These are phyloP conservation scores for Baorangia bicolor DNA, from an alignment of 768 basidiomycete species.

Conservation along the genomic window DNA sequence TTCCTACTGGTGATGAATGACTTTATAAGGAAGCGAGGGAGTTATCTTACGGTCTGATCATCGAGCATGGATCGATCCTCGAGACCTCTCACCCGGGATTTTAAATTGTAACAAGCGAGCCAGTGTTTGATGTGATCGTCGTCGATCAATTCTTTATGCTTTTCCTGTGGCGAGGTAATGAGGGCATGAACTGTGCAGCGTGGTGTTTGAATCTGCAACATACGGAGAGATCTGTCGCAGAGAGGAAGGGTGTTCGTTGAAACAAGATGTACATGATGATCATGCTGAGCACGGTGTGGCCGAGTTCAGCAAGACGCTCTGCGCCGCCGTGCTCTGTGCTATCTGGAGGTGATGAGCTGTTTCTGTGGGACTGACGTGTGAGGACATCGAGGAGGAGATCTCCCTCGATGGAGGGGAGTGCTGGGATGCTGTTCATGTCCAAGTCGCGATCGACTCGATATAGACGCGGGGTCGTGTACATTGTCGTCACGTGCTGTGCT, in stretches of 20 bases:
- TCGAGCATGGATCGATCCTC: slow-evolving; percentile 37
- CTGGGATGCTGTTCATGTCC: slow-evolving; percentile 37
- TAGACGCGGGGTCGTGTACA: no score
- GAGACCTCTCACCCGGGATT: slow-evolving; percentile 50
- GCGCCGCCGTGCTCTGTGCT: slow-evolving; percentile 53
- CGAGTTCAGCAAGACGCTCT: slow-evolving; percentile 59
- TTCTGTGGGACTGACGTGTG: slow-evolving; percentile 46
- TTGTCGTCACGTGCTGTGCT: slow-evolving; percentile 19
- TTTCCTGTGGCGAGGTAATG: slow-evolving; percentile 16
- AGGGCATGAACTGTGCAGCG: not conserved
- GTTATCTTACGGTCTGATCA: slow-evolving; percentile 34
- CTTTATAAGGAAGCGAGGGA: not conserved
- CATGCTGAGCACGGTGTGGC: slow-evolving; percentile 50
- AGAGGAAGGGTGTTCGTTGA: slow-evolving; percentile 42
- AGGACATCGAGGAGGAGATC: slow-evolving; percentile 60
- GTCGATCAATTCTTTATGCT: slow-evolving; percentile 33
- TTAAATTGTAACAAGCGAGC: slow-evolving; percentile 52
- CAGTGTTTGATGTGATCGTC: slow-evolving; percentile 45
- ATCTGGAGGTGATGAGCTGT: slow-evolving; percentile 31
- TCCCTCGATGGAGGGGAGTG: slow-evolving; percentile 56
- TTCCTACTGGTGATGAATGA: slow-evolving; percentile 41
- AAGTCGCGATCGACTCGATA: slow-evolving; percentile 11
- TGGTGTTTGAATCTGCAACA: slow-evolving; percentile 10
- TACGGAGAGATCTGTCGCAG: slow-evolving; percentile 45
- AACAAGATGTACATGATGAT: slow-evolving; percentile 53